These are phyloP conservation scores for Candida manassasensis DNA, from an alignment of 805 yeast genomes.

Conservation along the genomic window DNA sequence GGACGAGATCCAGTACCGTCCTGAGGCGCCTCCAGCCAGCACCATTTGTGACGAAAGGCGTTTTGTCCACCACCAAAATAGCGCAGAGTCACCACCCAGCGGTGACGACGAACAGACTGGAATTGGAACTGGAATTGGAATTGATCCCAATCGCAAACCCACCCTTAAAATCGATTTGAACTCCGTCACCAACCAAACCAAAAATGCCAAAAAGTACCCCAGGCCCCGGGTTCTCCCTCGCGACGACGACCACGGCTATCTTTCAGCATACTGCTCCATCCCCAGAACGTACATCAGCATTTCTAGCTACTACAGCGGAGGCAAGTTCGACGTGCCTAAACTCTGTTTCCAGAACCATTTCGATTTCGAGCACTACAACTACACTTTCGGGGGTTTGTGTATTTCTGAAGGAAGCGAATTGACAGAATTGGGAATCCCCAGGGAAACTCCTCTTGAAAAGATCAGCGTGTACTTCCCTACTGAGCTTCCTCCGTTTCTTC, in stretches of 20 bases:
- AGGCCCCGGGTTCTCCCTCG: conserved; percentile 1
- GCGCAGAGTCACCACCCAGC: no score
- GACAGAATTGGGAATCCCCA: conserved; percentile 29
- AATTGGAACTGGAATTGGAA: neutral
- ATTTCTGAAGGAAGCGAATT: conserved; percentile 15
- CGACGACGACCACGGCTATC: conserved; percentile 13
- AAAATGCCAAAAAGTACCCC: conserved; percentile 4
- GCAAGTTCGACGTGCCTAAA: conserved; percentile 17
- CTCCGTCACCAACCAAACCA: neutral
- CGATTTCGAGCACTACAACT: conserved; percentile 26
- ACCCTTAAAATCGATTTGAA: neutral
- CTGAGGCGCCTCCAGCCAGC: no score
- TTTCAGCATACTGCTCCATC: conserved; percentile 24
- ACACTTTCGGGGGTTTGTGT: conserved; percentile 36
- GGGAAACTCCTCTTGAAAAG: conserved; percentile 20
- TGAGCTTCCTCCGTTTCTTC: conserved; percentile 37
- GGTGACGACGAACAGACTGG: neutral
- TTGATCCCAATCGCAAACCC: neutral
- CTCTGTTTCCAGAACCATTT: conserved; percentile 30
- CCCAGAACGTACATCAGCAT: conserved; percentile 22
- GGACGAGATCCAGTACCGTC: no score
- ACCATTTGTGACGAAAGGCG: neutral
- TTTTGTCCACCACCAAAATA: neutral
- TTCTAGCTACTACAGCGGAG: conserved; percentile 11
- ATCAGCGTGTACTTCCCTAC: conserved; percentile 36